A percentile compares a stretch with the other conserved stretches of the same genome.
These are phyloP conservation scores for Cystobasidiaceae sp. DNA, from an alignment of 1,284 basidiomycete species.

Conservation along the genomic window DNA sequence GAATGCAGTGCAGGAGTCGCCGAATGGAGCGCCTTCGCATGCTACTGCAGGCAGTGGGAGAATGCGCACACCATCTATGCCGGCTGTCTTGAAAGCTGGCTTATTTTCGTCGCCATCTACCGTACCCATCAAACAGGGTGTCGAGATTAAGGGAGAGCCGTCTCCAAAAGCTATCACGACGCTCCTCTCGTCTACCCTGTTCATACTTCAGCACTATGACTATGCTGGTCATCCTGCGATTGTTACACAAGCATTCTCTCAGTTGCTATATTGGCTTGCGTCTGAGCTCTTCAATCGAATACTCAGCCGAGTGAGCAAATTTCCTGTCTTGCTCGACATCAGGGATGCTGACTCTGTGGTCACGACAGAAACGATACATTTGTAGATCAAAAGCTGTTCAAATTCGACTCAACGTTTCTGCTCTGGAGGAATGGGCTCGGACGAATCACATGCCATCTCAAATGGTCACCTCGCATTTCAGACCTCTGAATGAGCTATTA, in stretches of 20 bases:
- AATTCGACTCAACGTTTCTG: constrained; percentile 79
- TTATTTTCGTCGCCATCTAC: neutral
- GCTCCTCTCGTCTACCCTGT: constrained; percentile 81
- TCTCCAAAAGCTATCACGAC: constrained; percentile 67
- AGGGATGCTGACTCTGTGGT: neutral
- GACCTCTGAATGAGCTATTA: constrained; percentile 75
- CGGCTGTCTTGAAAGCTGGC: neutral
- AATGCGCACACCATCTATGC: constrained; percentile 29
- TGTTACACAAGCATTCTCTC: constrained; percentile 86
- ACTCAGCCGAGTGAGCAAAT: constrained; percentile 55
- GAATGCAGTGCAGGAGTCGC: neutral
- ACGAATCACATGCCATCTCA: constrained; percentile 68
- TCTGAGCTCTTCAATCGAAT: constrained; percentile 92
- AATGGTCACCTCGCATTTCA: constrained; percentile 68
- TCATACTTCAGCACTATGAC: constrained; percentile 76
- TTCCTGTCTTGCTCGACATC: neutral
- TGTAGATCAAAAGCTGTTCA: constrained; percentile 87
- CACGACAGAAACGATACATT: constrained; percentile 71
- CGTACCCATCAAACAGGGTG: neutral
- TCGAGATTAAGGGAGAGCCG: constrained; percentile 36
- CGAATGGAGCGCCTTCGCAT: neutral
- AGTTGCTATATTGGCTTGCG: constrained; percentile 80
- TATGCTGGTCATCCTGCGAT: constrained; percentile 72
- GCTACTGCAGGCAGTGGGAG: constrained; percentile 23
- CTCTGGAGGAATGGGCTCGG: constrained; percentile 87